Conservation (phyloP, 495 filamentous ascomycete genomes). For the Aspergillus asperescens region DNA sequence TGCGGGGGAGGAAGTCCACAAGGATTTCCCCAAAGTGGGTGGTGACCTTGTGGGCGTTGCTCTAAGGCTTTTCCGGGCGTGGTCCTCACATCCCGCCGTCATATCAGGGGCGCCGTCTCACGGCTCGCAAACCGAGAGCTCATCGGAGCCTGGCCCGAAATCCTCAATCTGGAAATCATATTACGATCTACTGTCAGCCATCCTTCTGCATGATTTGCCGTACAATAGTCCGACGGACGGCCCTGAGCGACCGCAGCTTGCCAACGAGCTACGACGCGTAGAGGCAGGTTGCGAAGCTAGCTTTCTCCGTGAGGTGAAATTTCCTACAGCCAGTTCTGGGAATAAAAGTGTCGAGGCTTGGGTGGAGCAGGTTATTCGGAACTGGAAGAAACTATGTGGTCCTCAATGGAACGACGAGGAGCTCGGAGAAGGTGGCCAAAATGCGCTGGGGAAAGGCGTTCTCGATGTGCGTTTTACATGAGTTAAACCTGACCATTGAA, state of each 20-base stretch:
- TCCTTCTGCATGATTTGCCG: conserved; percentile 38
- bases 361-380: conserved; percentile 69
- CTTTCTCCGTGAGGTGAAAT: conserved; percentile 66
- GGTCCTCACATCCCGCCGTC: conserved; percentile 37
- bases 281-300: conserved; percentile 69
- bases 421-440: conserved; percentile 71
- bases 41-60: conserved; percentile 32
- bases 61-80: conserved; percentile 35
- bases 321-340: conserved; percentile 72
- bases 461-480: conserved; percentile 54
- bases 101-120: conserved; percentile 47
- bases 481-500: background rate
- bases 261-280: conserved; percentile 66
- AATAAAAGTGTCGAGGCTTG: conserved; percentile 76
- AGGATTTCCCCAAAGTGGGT: conserved; percentile 24
- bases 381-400: conserved; percentile 78
- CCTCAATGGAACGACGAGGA: conserved; percentile 69
- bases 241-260: conserved; percentile 57
- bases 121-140: conserved; percentile 17
- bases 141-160: conserved; percentile 20
- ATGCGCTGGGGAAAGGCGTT: conserved; percentile 61
- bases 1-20: conserved; percentile 50
- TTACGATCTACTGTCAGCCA: conserved; percentile 63
- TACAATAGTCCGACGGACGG: conserved; percentile 31
- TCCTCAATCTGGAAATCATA: conserved; percentile 68